Percentiles rank a stretch among this genome's conserved stretches.
Conservation (phyloP, 2,329 filamentous ascomycete genomes). For the Teratosphaeria zuluensis region DNA sequence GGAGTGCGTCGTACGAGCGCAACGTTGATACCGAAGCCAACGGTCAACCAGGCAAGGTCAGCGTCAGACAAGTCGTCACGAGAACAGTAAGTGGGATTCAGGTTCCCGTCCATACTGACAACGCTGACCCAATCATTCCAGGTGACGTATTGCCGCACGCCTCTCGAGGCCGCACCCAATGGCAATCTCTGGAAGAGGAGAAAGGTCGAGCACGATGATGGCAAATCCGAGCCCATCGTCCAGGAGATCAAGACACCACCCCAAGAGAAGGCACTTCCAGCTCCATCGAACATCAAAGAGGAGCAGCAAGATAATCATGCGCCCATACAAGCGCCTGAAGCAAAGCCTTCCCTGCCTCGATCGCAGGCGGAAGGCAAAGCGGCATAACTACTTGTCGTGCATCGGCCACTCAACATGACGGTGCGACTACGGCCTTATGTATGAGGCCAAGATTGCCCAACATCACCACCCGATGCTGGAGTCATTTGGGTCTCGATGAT, state of each 20-base stretch:
- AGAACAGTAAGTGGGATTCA: constrained; percentile 39
- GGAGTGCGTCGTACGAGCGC: constrained; percentile 46
- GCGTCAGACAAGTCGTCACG: constrained; percentile 84
- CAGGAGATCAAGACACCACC: neutral
- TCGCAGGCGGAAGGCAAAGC: neutral
- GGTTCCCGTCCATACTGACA: constrained; percentile 60
- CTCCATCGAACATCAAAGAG: constrained; percentile 14
- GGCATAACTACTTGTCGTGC: neutral
- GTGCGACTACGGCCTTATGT: neutral
- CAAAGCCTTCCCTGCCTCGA: neutral
- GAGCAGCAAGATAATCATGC: constrained; percentile 7
- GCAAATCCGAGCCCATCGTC: neutral
- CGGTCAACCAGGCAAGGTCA: constrained; percentile 40
- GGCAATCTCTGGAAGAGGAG: constrained; percentile 62
- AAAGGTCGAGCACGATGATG: constrained; percentile 46
- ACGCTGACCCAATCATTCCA: neutral
- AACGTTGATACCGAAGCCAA: constrained; percentile 43
- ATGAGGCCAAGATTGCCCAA: no score
- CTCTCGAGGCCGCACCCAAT: constrained; percentile 78
- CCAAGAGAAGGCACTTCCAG: constrained; percentile 7
- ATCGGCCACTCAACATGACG: neutral
- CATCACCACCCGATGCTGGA: neutral
- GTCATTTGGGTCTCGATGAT: no score
- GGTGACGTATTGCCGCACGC: constrained; percentile 42
- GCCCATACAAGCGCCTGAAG: neutral